Conservation (phyloP, 495 filamentous ascomycete genomes). For the Neurospora tetrasperma region DNA sequence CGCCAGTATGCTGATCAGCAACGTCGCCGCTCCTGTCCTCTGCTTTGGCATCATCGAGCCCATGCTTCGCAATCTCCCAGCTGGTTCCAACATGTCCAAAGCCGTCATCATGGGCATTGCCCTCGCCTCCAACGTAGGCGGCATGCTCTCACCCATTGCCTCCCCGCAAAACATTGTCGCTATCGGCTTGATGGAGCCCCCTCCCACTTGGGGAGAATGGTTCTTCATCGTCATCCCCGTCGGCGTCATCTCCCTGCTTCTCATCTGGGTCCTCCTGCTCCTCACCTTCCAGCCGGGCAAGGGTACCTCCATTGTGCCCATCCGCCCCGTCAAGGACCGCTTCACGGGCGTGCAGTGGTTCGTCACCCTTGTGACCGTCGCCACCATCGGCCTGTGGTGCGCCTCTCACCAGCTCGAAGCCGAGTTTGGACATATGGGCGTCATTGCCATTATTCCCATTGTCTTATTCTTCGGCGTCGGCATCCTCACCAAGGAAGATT, state of each 20-base stretch:
- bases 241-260: conserved; percentile 75
- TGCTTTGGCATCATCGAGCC: conserved; percentile 98
- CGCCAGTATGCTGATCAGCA: conserved; percentile 97
- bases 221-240: conserved; percentile 94
- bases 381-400: conserved; percentile 89
- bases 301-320: conserved; percentile 84
- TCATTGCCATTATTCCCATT: conserved; percentile 92
- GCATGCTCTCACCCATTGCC: conserved; percentile 92
- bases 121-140: conserved; percentile 88
- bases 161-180: conserved; percentile 97
- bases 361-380: conserved; percentile 72
- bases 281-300: conserved; percentile 72
- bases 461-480: conserved; percentile 95
- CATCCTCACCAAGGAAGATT: conserved; percentile 97
- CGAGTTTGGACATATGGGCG: conserved; percentile 94
- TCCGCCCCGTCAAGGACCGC: conserved; percentile 74
- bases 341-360: conserved; percentile 92
- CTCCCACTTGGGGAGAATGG: conserved; percentile 87
- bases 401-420: conserved; percentile 76
- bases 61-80: conserved; percentile 82
- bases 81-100: conserved; percentile 85
- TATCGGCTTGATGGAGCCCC: conserved; percentile 83
- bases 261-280: conserved; percentile 84
- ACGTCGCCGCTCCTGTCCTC: conserved; percentile 94
- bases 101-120: conserved; percentile 95